Base-by-base conservation (phyloP, 768 basidiomycete genomes). In the Tricholoma terreum region DNA sequence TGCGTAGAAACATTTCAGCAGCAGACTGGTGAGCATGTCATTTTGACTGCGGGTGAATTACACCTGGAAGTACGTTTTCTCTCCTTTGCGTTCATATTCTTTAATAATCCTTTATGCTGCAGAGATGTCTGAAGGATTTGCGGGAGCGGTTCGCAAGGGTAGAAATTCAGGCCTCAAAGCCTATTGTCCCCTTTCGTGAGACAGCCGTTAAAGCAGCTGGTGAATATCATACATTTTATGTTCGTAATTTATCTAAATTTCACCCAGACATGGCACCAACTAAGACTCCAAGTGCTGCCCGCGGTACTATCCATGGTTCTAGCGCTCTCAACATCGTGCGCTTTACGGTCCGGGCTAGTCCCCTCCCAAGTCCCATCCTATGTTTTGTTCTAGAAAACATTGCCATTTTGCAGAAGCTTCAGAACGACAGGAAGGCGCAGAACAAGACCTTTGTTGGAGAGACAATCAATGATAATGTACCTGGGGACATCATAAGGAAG, bases 1-100 rank as follows among this genome's bases (percentile, higher is more conserved):
- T 98, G 94, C 61, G 95, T 96, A 4, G 94, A 98, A 68, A 95
- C 92, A 0, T 94, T 98, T 70, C 94, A 98, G 63, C 97, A 98
- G 71, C 85, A 92, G 65, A 97, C 95, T 0, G 97, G 97, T 31
- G 97, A 99, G 70, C 90, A 97, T 70, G 97, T 99, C 55, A 97
- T 99, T 61, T 73, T 98, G 58, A 92, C 92, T 2, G 97, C 97
- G 1, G 97, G 97, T 31, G 96, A 98, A 67, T 74, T 99, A 46
- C 97, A 98, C 71, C 75, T 98, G 22, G 97, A 98, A 84, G 94
- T 93, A 54, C 35, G 78, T 59, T 7, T 34, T 31, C 31, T 46
- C 11, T 33, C 33, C 4, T 40, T 27, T 61, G 31, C 10, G 51
- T 51, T 21, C 19, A n/a, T 33, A 6, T 49, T n/a, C 9, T 19